Evolutionary conservation across 805 yeast species (phyloP).

Genomic region (Metschnikowia sp.): DNA sequence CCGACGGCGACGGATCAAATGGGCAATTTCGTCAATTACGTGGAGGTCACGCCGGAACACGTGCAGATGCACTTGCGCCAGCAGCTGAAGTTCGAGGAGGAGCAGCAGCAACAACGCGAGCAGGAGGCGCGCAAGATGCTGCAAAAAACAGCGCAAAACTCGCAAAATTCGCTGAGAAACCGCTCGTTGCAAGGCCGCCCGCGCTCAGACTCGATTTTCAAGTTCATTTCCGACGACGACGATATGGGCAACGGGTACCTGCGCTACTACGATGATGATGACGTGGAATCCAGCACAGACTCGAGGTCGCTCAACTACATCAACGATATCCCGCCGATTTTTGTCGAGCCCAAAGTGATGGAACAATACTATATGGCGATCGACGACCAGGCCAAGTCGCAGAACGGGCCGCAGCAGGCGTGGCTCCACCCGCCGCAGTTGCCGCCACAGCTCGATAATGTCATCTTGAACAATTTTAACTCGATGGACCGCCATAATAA

Average conservation of each 20-base stretch:
- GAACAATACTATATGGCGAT: constrained; percentile 77
- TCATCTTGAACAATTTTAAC: constrained; percentile 72
- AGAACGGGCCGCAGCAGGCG: constrained; percentile 54
- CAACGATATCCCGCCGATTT: constrained; percentile 74
- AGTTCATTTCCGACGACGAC: constrained; percentile 63
- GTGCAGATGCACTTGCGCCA: constrained; percentile 29
- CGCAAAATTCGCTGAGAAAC: constrained; percentile 18
- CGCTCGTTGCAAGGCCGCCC: constrained; percentile 29
- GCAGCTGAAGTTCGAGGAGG: constrained; percentile 23
- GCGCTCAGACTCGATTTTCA: constrained; percentile 59
- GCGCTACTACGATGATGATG: constrained; percentile 62
- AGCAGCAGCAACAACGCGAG: constrained; percentile 15
- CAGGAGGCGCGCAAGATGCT: constrained; percentile 9
- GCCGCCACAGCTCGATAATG: constrained; percentile 95
- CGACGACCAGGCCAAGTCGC: constrained; percentile 62
- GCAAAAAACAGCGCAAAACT: constrained; percentile 13
- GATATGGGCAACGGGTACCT: constrained; percentile 83
- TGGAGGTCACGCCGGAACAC: constrained; percentile 60
- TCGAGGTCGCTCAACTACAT: constrained; percentile 43
- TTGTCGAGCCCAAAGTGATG: constrained; percentile 83
- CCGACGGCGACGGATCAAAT: constrained; percentile 98
- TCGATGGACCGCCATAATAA: constrained; percentile 68
- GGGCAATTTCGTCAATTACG: constrained; percentile 92
- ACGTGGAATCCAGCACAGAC: constrained; percentile 24
- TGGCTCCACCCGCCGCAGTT: constrained; percentile 90